Percentiles rank a stretch among this genome's conserved stretches.
Evolutionary conservation across 805 yeast genomes (phyloP).

Genomic region (Candida ficus): DNA sequence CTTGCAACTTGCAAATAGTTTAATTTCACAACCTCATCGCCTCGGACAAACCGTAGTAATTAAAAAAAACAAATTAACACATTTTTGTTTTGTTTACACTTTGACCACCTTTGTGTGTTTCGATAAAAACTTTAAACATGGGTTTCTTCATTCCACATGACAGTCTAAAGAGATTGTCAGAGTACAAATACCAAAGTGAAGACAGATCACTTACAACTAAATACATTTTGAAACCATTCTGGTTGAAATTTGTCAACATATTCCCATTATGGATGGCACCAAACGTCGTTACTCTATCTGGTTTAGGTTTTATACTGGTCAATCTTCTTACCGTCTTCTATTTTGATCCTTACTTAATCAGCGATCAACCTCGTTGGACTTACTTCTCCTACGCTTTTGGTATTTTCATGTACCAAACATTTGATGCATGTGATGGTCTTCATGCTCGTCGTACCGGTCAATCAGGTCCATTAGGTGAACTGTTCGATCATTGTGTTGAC

Average conservation of each 20-base stretch:
- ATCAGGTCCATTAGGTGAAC: slow-evolving; percentile 89
- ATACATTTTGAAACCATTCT: slow-evolving; percentile 74
- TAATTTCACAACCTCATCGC: too few relatives aligned
- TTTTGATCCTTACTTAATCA: slow-evolving; percentile 63
- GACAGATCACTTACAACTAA: slow-evolving; percentile 78
- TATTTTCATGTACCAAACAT: slow-evolving; percentile 85
- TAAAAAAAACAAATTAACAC: too few relatives aligned
- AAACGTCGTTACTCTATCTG: slow-evolving; percentile 78
- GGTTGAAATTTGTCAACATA: slow-evolving; percentile 64
- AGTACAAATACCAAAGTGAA: slow-evolving; percentile 57
- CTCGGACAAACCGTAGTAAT: too few relatives aligned
- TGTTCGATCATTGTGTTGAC: slow-evolving; percentile 86
- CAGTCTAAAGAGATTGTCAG: slow-evolving; percentile 45
- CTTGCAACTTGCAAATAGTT: slow-evolving; percentile 61
- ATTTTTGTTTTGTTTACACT: too few relatives aligned
- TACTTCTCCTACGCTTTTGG: slow-evolving; percentile 76
- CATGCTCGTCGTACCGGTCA: slow-evolving; percentile 97
- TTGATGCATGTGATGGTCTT: slow-evolving; percentile 94
- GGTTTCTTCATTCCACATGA: slow-evolving; percentile 58
- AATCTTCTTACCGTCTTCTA: slow-evolving; percentile 63
- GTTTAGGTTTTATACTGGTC: slow-evolving; percentile 63
- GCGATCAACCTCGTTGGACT: slow-evolving; percentile 67
- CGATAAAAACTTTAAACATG: slow-evolving; percentile 42
- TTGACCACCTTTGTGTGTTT: too few relatives aligned
- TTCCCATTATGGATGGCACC: slow-evolving; percentile 93